Base-by-base conservation (phyloP, 495 filamentous ascomycete genomes). In the Evansstolkia leycettana region DNA sequence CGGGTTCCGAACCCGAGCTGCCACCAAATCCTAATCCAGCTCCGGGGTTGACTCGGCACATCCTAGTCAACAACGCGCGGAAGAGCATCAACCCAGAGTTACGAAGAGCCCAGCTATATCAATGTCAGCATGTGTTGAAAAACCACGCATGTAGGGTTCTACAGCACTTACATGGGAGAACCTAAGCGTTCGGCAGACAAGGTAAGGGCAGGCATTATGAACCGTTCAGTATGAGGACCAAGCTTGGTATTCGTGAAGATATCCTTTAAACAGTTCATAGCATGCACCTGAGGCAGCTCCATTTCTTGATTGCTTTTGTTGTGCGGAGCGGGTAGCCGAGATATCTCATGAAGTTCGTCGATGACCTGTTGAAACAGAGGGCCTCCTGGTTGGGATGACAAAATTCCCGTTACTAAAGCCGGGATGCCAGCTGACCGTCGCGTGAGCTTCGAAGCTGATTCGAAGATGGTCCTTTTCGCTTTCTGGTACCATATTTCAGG, bases 61-160 rank as follows among this genome's bases (percentile, higher is more conserved):
- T 66, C 15, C 76, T 73, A 37, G 82, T 84, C 17, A 92, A 75
- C 2, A 94, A 54, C 40, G 83, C 82, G 30, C 86, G 74, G 47
- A 95, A 76, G 5, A 98, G 72, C 65, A 96, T 80, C 20, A 96
- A 60, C 16, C 88, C 85, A 37, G 84, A 93, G 46, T 98, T 98
- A 1, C 86, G 75, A 40, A 98, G 84, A 2, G 86, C 79, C 90
- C 90, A 98, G 20, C 81, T 88, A 1, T 15, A 31, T 6, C 12
- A 23, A 19, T 13, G 41, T 62, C 28, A 54, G 41, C 16, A 33
- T 3, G 24, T 2, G 5, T 23, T 31, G 7, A 10, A 12, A 20
- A 17, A 38, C n/a, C n/a, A n/a, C n/a, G n/a, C n/a, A n/a, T n/a
- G 8, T 1, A 19, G 2, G 35, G 8, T 9, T 15, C 17, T 25